phyloP scores from a whole-genome alignment of 2,329 filamentous ascomycete species.

The Pseudogymnoascus sp. region DNA sequence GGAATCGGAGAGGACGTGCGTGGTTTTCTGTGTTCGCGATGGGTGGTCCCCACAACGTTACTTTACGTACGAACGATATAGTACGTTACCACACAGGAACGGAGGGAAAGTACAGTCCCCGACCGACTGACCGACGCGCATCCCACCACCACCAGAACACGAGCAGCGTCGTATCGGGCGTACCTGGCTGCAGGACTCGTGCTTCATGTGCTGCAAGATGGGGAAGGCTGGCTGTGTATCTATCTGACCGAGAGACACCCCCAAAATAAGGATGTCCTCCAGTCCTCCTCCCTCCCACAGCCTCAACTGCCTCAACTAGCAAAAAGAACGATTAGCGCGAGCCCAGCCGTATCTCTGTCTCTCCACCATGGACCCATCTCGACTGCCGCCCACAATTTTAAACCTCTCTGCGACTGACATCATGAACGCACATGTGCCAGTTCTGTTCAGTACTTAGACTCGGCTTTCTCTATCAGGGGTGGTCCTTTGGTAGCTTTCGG shows the following conservation, averaged over 20 bases:
- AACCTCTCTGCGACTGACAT: not conserved
- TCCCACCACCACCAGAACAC: not conserved
- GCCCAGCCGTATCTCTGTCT: not conserved
- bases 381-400: not conserved
- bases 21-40: not conserved
- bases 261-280: not conserved
- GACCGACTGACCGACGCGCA: not conserved
- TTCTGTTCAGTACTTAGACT: not conserved
- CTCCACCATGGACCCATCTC: not conserved
- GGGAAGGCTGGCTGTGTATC: not conserved
- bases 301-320: not conserved
- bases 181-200: not conserved
- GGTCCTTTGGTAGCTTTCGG: not conserved
- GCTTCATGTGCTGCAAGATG: not conserved
- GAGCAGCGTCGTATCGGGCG: not conserved
- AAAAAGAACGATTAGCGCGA: not conserved
- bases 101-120: not conserved
- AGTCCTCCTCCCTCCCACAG: not conserved
- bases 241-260: not conserved
- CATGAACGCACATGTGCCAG: not conserved
- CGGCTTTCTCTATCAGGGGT: not conserved
- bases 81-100: not conserved
- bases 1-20: not conserved
- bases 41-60: not conserved
- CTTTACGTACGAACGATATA: not conserved